Base-by-base conservation (phyloP, 75 land plant genomes). In the Pinus taeda region DNA sequence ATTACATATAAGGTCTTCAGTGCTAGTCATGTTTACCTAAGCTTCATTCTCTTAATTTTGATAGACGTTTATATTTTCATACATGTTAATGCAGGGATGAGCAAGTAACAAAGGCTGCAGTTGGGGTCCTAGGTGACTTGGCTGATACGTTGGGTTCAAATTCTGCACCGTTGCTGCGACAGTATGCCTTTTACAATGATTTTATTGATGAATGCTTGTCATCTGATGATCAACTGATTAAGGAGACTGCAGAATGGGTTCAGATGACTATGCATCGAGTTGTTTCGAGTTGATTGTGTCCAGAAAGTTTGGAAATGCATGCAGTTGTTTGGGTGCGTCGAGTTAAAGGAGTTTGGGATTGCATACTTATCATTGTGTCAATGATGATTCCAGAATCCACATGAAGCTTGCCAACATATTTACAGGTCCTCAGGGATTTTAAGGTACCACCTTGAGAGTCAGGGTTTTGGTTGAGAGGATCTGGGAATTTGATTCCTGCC, bases 191-290 rank as follows among this genome's bases (percentile, higher is more conserved):
- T 80, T 86, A 90, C 91, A 93, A 88, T 76, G 94, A 88, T 57
- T 95, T 95, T 75, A 76, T 95, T 70, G 95, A 90, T 74, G 98
- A 95, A 78, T 95, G 98, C 84, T 78, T 85, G 70, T 88, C 91
- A 9, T 89, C 96, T 57, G 94, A 90, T 56, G 96, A 95, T 59
- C 89, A 83, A 80, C 84, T 85, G 83, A 86, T 95, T 45, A 95
- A 93, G 78, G 98, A 95, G 81, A 93, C 94, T 70, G 98, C 96
- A 56, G 96, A 93, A 66, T 93, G 98, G 98, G 98, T 94, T 59
- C 89, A 84, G 86, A 78, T 86, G 76, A 90, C 95, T 74, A 85
- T 95, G 69, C 81, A 75, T 60, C 95, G 91, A 30, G 92, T 88
- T 29, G 59, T 88, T 77, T 86, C 93, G 74, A 79, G 79, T 78